Evolutionary conservation across 2,329 filamentous ascomycete genomes (phyloP).

Genomic region (Aspergillus unguis): DNA sequence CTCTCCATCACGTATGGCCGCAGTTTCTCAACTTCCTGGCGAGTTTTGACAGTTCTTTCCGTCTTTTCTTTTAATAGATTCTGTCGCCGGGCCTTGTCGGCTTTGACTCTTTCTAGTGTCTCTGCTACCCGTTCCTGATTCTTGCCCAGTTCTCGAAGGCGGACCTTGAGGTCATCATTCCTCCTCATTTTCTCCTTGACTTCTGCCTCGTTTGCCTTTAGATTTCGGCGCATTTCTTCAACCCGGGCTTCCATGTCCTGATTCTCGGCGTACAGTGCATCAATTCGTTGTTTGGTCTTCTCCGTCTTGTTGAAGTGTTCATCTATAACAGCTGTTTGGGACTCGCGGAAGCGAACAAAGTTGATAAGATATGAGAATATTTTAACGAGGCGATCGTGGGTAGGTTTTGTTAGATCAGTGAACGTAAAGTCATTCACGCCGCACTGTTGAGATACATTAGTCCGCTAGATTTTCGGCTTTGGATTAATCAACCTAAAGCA

Average conservation of each 20-base stretch:
- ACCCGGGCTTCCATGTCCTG: slow-evolving; percentile 78
- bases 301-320: slow-evolving; percentile 91
- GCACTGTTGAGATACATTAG: slow-evolving; percentile 54
- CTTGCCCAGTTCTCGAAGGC: slow-evolving; percentile 73
- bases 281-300: slow-evolving; percentile 80
- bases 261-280: slow-evolving; percentile 79
- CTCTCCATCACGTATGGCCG: slow-evolving; percentile 90
- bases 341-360: slow-evolving; percentile 95
- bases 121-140: slow-evolving; percentile 80
- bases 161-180: slow-evolving; percentile 82
- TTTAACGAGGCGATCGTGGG: slow-evolving; percentile 83
- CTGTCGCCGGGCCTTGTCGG: slow-evolving; percentile 74
- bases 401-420: slow-evolving; percentile 85
- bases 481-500: too few relatives aligned
- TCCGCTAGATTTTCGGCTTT: background rate
- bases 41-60: slow-evolving; percentile 58
- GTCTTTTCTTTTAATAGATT: slow-evolving; percentile 52
- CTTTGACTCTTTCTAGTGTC: slow-evolving; percentile 77
- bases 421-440: slow-evolving; percentile 93
- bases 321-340: slow-evolving; percentile 83
- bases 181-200: slow-evolving; percentile 80
- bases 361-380: slow-evolving; percentile 99
- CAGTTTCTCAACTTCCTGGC: slow-evolving; percentile 84
- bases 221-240: slow-evolving; percentile 74
- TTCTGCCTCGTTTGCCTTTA: slow-evolving; percentile 74